Base-by-base conservation (phyloP, 257 asterid species). In the Nemophila menziesii region DNA sequence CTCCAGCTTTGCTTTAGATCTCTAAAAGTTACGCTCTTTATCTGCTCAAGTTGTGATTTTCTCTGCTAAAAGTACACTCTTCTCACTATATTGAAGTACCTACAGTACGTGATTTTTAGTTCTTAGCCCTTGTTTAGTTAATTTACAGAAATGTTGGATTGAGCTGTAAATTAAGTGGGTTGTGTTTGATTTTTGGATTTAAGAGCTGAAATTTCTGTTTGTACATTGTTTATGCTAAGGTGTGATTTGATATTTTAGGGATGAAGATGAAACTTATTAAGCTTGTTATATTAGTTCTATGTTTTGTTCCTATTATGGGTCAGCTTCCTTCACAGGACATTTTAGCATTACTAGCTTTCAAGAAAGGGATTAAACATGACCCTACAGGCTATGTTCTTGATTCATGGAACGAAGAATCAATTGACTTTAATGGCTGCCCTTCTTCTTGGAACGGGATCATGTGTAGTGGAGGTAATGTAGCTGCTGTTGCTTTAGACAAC, bases 271-370 rank as follows among this genome's bases (percentile, higher is more conserved):
- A 64, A 74, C 36, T 73, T 14, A 55, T 87, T 58, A 49, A 77
- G 75, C 29, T 75, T 54, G 57, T 76, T 18, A 40, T 74, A 22
- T 61, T 76, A 1, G 62, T 65, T 40, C 63, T 75, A 22, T 80
- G 72, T 58, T 62, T 72, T 22, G 64, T 64, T 22, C 65, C 65
- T 56, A 62, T 78, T 26, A 19, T 67, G 36, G 94, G 94, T 26
- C 96, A 90, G 75, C 93, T 85, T 18, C 96, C 94, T 17, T 85
- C 99, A 24, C 96, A 74, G 66, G 99, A 90, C 56, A 85, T 90
- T 43, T 49, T 79, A 49, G 57, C 92, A 6, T 49, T 90, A 43
- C 92, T 90, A 12, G 94, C 85, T 51, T 90, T 90, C 67, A 90
- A 79, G 92, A 90, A 85, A 70, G 94, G 94, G 52, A 79, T 90